Conservation (phyloP, 306 rosid genomes). For the Trifolium repens region DNA sequence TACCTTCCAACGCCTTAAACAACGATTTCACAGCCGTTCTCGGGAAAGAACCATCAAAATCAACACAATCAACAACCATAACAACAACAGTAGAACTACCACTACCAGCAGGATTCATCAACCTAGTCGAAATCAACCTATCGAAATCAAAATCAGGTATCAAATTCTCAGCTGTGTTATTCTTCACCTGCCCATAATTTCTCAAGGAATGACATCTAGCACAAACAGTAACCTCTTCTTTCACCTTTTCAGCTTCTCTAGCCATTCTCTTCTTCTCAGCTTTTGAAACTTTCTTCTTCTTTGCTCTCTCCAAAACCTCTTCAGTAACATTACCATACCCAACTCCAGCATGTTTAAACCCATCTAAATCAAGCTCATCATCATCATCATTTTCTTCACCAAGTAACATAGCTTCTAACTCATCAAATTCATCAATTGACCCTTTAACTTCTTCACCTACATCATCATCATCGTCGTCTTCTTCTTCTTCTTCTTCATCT, state of each 20-base stretch:
- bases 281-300: slow-evolving; percentile 75
- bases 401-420: slow-evolving; percentile 66
- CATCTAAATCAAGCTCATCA: slow-evolving; percentile 59
- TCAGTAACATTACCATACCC: slow-evolving; percentile 85
- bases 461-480: slow-evolving; percentile 24
- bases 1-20: slow-evolving; percentile 67
- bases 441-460: slow-evolving; percentile 39
- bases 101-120: slow-evolving; percentile 73
- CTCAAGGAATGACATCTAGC: slow-evolving; percentile 94
- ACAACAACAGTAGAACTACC: slow-evolving; percentile 73
- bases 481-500: slow-evolving; percentile 34
- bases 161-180: slow-evolving; percentile 80
- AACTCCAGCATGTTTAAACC: slow-evolving; percentile 76
- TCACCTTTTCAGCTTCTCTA: slow-evolving; percentile 75
- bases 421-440: slow-evolving; percentile 55
- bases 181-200: slow-evolving; percentile 87
- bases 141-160: slow-evolving; percentile 95
- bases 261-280: slow-evolving; percentile 76
- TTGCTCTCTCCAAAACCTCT: slow-evolving; percentile 62
- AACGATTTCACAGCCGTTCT: slow-evolving; percentile 73
- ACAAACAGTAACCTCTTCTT: slow-evolving; percentile 89
- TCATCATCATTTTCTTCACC: slow-evolving; percentile 58
- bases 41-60: slow-evolving; percentile 93
- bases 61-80: slow-evolving; percentile 95
- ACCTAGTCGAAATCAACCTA: slow-evolving; percentile 71